phyloP scores from a whole-genome alignment of 2,329 filamentous ascomycete genomes.

The Trichoderma breve region DNA sequence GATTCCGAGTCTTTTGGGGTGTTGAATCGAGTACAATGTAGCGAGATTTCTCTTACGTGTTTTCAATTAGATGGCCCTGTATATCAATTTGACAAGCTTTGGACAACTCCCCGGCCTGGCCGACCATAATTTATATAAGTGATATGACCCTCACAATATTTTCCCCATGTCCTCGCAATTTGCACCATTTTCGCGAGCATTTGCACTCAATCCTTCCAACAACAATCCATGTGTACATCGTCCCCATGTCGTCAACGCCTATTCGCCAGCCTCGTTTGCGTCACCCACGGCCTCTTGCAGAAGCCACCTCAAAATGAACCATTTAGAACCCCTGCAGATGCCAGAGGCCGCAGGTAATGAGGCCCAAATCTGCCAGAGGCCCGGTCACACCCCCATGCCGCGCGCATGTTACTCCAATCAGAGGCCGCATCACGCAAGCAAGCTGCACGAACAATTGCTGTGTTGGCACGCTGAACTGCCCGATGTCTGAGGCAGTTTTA shows the following conservation, averaged over 20 bases:
- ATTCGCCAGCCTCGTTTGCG: background rate
- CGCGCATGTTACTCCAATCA: background rate
- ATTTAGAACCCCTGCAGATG: background rate
- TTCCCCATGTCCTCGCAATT: background rate
- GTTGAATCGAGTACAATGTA: too few relatives aligned
- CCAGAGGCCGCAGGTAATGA: background rate
- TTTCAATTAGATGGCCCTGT: too few relatives aligned
- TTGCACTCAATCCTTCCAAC: background rate
- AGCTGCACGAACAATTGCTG: background rate
- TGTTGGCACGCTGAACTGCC: background rate
- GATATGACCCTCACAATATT: background rate
- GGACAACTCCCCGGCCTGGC: too few relatives aligned
- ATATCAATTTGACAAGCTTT: too few relatives aligned
- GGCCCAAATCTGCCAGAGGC: background rate
- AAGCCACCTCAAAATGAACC: background rate
- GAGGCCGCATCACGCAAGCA: background rate
- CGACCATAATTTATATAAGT: too few relatives aligned
- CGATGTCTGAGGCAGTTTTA: background rate
- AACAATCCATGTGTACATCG: background rate
- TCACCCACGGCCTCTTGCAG: background rate
- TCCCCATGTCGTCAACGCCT: background rate
- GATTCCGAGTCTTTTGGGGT: too few relatives aligned
- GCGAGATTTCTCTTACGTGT: too few relatives aligned
- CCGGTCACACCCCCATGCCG: background rate
- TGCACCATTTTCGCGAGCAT: background rate